A percentile compares a stretch with the other conserved stretches of the same genome.
phyloP scores from a whole-genome alignment of 495 filamentous ascomycete genomes.

The Neurospora sp. region DNA sequence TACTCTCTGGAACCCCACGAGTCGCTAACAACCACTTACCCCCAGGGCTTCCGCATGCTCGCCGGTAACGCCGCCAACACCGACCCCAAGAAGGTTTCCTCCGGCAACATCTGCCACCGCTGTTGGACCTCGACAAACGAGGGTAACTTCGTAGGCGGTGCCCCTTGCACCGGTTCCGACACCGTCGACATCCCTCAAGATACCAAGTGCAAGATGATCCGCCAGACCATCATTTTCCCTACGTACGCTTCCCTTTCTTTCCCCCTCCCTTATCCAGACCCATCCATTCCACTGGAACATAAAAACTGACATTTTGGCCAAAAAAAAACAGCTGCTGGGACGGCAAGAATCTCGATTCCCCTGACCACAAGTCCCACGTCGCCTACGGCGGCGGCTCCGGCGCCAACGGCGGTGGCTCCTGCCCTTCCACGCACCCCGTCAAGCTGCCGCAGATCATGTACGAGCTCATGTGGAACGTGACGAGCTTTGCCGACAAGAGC shows the following conservation, averaged over 20 bases:
- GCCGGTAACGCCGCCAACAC: constrained; percentile 40
- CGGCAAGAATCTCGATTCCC: constrained; percentile 45
- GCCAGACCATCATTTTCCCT: constrained; percentile 53
- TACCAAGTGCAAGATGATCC: constrained; percentile 44
- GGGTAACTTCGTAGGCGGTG: constrained; percentile 35
- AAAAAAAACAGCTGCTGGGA: constrained; percentile 35
- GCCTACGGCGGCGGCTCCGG: constrained; percentile 45
- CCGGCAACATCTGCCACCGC: constrained; percentile 46
- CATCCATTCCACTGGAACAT: not conserved
- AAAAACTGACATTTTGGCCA: constrained; percentile 6
- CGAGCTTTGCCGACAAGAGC: constrained; percentile 41
- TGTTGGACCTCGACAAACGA: constrained; percentile 43
- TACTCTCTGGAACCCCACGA: not conserved
- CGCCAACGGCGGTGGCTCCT: constrained; percentile 44
- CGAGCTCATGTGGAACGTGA: constrained; percentile 56
- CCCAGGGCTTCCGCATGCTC: constrained; percentile 48
- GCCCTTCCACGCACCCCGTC: constrained; percentile 51
- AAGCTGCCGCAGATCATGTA: constrained; percentile 59
- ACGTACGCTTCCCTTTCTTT: constrained; percentile 18
- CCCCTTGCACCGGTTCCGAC: constrained; percentile 38
- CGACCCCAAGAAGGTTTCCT: constrained; percentile 34
- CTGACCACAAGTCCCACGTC: constrained; percentile 55
- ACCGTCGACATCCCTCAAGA: constrained; percentile 46
- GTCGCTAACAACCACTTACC: not conserved
- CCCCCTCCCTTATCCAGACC: not conserved